Evolutionary conservation across 2,329 filamentous ascomycete genomes (phyloP), one percentile per base, ranked within the genome.

Genomic region (Diaporthe batatas): DNA sequence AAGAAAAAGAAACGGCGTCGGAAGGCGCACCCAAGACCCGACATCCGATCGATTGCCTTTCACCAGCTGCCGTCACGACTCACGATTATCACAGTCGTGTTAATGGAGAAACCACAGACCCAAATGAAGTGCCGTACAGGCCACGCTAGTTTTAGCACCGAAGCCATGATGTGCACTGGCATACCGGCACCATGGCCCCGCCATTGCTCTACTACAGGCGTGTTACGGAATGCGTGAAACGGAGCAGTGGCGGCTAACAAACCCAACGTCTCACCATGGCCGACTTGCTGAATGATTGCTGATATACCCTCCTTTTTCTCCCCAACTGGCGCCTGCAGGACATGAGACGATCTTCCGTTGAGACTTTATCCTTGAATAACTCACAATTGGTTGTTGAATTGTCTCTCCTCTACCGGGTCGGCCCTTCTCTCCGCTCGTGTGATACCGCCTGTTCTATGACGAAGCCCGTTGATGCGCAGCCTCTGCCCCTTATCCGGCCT

Each of bases 41-140:
- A n/a, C 36, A 67, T 67, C 62, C 62, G 62, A 67, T 67, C 62
- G 32, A 53, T 53, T 65, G 62, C 59, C 47, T 53, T 51, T 25
- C 1, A 21, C 62, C 32, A 12, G 59, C 59, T 65, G 21, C 59
- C 16, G 29, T 21, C 44, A 34, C 62, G 16, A 42, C 39, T 10
- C 29, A 23, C 42, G 29, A 29, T 29, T 65, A 36, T 44, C 29
- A 18, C 62, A 34, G 39, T 44, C 44, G 16, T 53, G 62, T 67
- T 67, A 53, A 47, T 39, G 21, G n/a, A 21, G n/a, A 16, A 21
- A 36, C 44, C n/a, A n/a, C 59, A 29, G 12, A 34, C 6, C 44
- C 21, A n/a, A 39, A 67, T 6, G n/a, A 67, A 53, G 62, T 62
- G 58, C 58, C 58, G 58, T 44, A 6, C 44, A 39, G 47, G 39